These are phyloP conservation scores for Tetrapisispora pingtungensis DNA, from an alignment of 805 yeast species.

Conservation along the genomic window DNA sequence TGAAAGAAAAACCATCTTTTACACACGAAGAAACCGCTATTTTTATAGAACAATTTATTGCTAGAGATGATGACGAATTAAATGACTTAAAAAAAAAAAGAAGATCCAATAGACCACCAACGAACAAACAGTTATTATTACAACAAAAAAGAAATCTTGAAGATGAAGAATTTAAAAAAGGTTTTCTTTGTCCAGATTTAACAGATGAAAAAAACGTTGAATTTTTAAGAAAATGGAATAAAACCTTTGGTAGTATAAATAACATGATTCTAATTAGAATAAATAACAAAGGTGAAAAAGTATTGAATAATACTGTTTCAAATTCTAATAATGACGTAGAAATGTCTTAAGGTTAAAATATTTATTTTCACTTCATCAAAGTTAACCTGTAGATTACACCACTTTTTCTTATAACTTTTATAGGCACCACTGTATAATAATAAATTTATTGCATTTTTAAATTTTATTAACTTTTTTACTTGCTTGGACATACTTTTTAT, in stretches of 20 bases:
- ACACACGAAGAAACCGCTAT: conserved; percentile 47
- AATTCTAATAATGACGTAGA: conserved; percentile 12
- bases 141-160: conserved; percentile 58
- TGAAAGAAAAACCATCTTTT: conserved; percentile 35
- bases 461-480: no score
- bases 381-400: no score
- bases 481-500: no score
- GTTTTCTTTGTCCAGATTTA: conserved; percentile 66
- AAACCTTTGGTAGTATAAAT: conserved; percentile 68
- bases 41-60: conserved; percentile 51
- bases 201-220: conserved; percentile 49
- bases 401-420: no score
- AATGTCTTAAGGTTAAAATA: conserved; percentile 11
- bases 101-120: conserved; percentile 82
- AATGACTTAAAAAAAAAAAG: conserved; percentile 49
- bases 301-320: conserved; percentile 14
- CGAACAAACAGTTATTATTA: conserved; percentile 56
- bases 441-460: conserved; percentile 1
- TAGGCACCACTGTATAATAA: not conserved
- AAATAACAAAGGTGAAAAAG: conserved; percentile 19
- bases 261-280: conserved; percentile 42
- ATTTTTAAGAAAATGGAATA: conserved; percentile 65
- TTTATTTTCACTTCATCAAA: no score
- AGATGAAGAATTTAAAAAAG: conserved; percentile 50
- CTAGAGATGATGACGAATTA: conserved; percentile 69